Percentiles rank a stretch among this genome's conserved stretches.
Conservation (phyloP, 495 filamentous ascomycete species). For the Clavariopsis aquatica region DNA sequence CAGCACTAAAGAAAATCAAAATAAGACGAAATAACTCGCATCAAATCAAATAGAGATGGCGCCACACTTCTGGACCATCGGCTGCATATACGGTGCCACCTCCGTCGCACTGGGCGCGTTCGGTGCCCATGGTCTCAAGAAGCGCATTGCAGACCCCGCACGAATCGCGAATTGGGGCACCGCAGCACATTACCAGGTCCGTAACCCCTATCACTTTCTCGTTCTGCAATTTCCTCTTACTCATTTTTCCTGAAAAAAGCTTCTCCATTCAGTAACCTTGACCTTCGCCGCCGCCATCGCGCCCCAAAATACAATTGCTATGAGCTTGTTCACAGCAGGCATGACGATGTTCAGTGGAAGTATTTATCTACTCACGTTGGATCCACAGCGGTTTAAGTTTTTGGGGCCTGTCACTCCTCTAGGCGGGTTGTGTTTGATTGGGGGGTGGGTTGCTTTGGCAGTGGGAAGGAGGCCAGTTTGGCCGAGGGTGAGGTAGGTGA, state of each 20-base stretch:
- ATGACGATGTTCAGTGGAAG: constrained; percentile 61
- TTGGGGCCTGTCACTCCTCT: constrained; percentile 62
- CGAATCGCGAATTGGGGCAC: constrained; percentile 57
- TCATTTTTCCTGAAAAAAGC: too few species aligned
- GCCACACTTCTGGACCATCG: constrained; percentile 56
- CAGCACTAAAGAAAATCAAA: background rate
- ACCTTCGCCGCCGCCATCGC: constrained; percentile 53
- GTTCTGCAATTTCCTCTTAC: too few species aligned
- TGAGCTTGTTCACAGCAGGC: constrained; percentile 46
- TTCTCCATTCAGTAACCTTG: constrained; percentile 60
- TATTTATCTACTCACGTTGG: constrained; percentile 60
- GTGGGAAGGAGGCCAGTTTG: constrained; percentile 42
- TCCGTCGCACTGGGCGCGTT: constrained; percentile 63
- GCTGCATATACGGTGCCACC: constrained; percentile 60
- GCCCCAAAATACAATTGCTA: constrained; percentile 47
- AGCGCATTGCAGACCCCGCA: constrained; percentile 55
- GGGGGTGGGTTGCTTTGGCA: constrained; percentile 55
- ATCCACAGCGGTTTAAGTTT: constrained; percentile 56
- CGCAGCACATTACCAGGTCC: constrained; percentile 64
- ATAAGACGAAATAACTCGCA: background rate
- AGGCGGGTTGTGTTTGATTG: constrained; percentile 61
- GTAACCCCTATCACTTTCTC: constrained; percentile 1
- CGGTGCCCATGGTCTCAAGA: constrained; percentile 64
- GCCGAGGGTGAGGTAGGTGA: background rate
- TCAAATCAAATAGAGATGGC: background rate